phyloP scores from a whole-genome alignment of 768 basidiomycete species.

The Psilocybe sp. region DNA sequence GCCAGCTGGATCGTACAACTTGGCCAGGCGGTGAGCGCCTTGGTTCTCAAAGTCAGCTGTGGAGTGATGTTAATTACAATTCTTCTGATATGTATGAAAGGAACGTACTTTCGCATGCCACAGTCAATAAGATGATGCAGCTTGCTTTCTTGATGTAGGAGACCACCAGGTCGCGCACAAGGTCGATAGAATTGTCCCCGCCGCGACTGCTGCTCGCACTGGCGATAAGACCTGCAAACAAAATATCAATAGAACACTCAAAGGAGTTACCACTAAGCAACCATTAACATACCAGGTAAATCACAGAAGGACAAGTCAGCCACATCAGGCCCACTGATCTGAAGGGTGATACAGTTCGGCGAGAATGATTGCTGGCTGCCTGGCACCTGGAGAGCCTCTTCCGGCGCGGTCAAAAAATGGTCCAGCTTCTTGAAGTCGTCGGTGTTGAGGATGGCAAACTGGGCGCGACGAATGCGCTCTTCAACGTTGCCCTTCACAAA shows the following conservation, averaged over 20 bases:
- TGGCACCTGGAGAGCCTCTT: conserved; percentile 17
- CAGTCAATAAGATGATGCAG: conserved; percentile 56
- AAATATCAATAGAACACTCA: neutral
- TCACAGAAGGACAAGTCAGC: conserved; percentile 66
- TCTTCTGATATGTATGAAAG: neutral
- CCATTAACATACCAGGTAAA: conserved; percentile 44
- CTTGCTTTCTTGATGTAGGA: conserved; percentile 60
- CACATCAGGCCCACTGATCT: conserved; percentile 57
- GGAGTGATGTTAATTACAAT: neutral
- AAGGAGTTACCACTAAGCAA: neutral
- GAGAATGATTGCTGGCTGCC: conserved; percentile 41
- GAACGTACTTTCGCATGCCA: conserved; percentile 7
- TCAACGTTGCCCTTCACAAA: conserved; percentile 53
- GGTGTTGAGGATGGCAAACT: conserved; percentile 65
- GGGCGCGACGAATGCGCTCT: conserved; percentile 64
- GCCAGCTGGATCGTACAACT: conserved; percentile 57
- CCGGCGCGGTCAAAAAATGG: conserved; percentile 36
- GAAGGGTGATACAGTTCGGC: conserved; percentile 50
- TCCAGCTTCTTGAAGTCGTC: conserved; percentile 15
- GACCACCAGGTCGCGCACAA: conserved; percentile 55
- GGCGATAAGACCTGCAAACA: conserved; percentile 50
- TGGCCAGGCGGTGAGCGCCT: conserved; percentile 63
- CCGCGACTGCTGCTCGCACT: conserved; percentile 43
- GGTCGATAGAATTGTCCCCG: conserved; percentile 52
- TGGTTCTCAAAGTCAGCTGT: conserved; percentile 84